phyloP scores from a whole-genome alignment of 108 stramenopile species.

The Bacterosira constricta region DNA sequence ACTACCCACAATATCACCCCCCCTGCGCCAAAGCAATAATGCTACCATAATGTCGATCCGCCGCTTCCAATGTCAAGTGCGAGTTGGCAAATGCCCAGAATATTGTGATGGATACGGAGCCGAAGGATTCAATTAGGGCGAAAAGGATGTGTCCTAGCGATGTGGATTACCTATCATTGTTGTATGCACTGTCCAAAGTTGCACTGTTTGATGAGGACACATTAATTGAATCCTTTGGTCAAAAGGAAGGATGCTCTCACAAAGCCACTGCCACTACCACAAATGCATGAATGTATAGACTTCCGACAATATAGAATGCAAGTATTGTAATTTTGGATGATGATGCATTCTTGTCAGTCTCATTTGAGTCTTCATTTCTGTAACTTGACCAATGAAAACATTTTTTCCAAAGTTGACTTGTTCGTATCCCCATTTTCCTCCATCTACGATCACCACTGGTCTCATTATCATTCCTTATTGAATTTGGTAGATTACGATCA shows the following conservation, averaged over 20 bases:
- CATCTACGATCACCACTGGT: constrained; percentile 4
- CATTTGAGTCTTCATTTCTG: not conserved
- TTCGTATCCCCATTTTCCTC: constrained; percentile 26
- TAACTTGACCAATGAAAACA: not conserved
- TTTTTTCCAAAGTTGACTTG: constrained; percentile 24
- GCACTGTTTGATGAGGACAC: too few relatives aligned
- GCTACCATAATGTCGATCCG: constrained; percentile 92
- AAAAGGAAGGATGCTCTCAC: constrained; percentile 38
- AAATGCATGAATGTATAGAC: constrained; percentile 42
- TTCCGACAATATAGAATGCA: constrained; percentile 44
- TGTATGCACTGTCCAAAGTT: not conserved
- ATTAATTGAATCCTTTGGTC: not conserved
- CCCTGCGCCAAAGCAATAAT: constrained; percentile 94
- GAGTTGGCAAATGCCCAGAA: constrained; percentile 97
- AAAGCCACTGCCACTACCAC: constrained; percentile 38
- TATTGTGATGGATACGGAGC: constrained; percentile 89
- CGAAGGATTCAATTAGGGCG: constrained; percentile 93
- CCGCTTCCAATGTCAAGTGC: constrained; percentile 81
- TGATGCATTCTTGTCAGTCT: not conserved
- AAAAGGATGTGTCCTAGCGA: constrained; percentile 84
- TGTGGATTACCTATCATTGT: not conserved
- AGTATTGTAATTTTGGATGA: constrained; percentile 30
- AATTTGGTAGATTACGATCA: constrained; percentile 32
- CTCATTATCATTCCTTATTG: not conserved
- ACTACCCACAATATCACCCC: constrained; percentile 90